phyloP scores from a whole-genome alignment of 805 yeast genomes.

The Lipomyces chichibuensis region DNA sequence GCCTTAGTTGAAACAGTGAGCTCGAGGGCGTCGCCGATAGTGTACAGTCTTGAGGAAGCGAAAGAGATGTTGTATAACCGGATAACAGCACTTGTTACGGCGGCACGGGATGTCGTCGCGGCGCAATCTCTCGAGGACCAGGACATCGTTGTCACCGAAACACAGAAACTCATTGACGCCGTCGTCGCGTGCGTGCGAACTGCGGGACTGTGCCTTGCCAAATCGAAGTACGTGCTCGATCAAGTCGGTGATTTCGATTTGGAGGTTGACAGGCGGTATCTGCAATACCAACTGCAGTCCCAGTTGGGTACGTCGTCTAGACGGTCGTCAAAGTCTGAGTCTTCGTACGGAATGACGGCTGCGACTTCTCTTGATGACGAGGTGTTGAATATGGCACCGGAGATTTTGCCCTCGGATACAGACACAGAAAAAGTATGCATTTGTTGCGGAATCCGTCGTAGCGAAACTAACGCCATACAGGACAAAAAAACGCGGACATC shows the following conservation, averaged over 20 bases:
- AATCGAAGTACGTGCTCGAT: slow-evolving; percentile 38
- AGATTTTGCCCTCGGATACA: not conserved
- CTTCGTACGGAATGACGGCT: not conserved
- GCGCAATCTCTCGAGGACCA: slow-evolving; percentile 11
- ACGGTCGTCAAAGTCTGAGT: slow-evolving; percentile 2
- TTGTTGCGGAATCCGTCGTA: not conserved
- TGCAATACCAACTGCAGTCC: slow-evolving; percentile 14
- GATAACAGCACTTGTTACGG: slow-evolving; percentile 43
- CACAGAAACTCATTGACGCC: slow-evolving; percentile 22
- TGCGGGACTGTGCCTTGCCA: slow-evolving; percentile 44
- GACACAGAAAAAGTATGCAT: not conserved
- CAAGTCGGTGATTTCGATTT: slow-evolving; percentile 41
- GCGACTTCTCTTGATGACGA: not conserved
- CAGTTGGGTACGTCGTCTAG: not conserved
- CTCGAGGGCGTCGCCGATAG: slow-evolving; percentile 38
- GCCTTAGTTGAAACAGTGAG: slow-evolving; percentile 44
- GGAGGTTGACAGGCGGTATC: slow-evolving; percentile 23
- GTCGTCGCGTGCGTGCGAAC: slow-evolving; percentile 44
- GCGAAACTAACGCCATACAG: not conserved
- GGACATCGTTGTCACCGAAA: slow-evolving; percentile 9
- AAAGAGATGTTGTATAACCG: slow-evolving; percentile 44
- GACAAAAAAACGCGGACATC: slow-evolving; percentile 6
- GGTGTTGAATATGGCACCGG: not conserved
- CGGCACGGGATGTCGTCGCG: slow-evolving; percentile 46
- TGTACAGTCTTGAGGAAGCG: slow-evolving; percentile 41